A percentile compares a stretch with the other conserved stretches of the same genome.
Evolutionary conservation across 2,329 filamentous ascomycete species (phyloP).

Genomic region (Claviceps paspali): DNA sequence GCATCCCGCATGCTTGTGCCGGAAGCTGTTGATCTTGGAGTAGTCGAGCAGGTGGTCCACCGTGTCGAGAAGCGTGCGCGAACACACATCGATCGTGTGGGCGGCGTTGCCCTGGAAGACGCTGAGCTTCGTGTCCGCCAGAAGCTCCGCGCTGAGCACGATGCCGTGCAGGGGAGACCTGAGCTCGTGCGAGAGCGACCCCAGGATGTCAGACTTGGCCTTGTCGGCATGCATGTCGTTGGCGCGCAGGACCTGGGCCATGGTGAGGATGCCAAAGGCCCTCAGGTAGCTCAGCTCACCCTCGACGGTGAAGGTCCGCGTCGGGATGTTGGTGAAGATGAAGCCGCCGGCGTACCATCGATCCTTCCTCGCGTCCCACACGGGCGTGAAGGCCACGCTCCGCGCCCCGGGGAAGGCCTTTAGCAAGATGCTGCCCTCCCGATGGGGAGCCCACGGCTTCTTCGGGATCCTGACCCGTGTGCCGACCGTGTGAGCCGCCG

Average conservation of each 20-base stretch:
- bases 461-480: neutral
- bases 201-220: constrained; percentile 42
- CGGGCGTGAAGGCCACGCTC: constrained; percentile 30
- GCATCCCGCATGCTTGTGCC: neutral
- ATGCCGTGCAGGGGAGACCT: constrained; percentile 46
- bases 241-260: constrained; percentile 38
- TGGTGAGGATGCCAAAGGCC: constrained; percentile 37
- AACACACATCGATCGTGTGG: constrained; percentile 34
- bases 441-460: constrained; percentile 6
- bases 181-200: constrained; percentile 45
- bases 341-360: constrained; percentile 35
- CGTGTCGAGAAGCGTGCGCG: constrained; percentile 35
- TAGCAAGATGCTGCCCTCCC: constrained; percentile 14
- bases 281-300: constrained; percentile 35
- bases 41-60: constrained; percentile 38
- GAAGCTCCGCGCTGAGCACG: constrained; percentile 34
- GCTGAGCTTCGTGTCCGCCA: constrained; percentile 34
- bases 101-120: constrained; percentile 30
- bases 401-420: constrained; percentile 26
- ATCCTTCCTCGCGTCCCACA: constrained; percentile 30
- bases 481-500: neutral
- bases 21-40: constrained; percentile 34
- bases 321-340: constrained; percentile 28
- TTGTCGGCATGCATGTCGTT: constrained; percentile 21
- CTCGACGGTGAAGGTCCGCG: constrained; percentile 27